Conservation (phyloP, 192 early-diverging fungal species). For the Cetraspora pellucida region DNA sequence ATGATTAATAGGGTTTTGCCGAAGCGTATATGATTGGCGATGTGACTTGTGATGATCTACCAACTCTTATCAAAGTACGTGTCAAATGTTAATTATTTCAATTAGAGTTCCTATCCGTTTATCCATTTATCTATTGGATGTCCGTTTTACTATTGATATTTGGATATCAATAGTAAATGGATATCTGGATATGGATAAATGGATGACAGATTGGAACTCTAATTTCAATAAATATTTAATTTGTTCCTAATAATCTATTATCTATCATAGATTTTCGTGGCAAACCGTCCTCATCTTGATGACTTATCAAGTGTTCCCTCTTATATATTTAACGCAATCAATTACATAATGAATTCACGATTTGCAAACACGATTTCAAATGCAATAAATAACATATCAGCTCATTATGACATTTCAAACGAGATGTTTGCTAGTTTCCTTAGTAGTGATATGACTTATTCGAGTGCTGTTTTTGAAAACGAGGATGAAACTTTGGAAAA, state of each 20-base stretch:
- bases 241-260: neutral
- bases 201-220: no score
- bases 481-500: slow-evolving; percentile 60
- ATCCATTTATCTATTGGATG: no score
- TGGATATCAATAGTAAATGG: no score
- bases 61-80: slow-evolving; percentile 55
- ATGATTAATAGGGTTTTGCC: slow-evolving; percentile 58
- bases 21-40: slow-evolving; percentile 75
- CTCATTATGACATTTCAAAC: slow-evolving; percentile 78
- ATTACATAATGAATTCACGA: slow-evolving; percentile 54
- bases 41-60: slow-evolving; percentile 57
- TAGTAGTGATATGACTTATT: slow-evolving; percentile 72
- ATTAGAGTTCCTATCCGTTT: no score
- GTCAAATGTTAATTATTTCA: neutral
- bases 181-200: no score
- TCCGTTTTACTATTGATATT: no score
- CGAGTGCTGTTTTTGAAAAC: slow-evolving; percentile 66
- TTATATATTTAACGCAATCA: slow-evolving; percentile 55
- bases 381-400: slow-evolving; percentile 61
- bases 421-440: slow-evolving; percentile 74
- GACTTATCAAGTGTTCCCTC: slow-evolving; percentile 52
- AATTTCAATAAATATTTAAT: neutral
- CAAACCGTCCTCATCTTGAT: slow-evolving; percentile 56
- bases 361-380: slow-evolving; percentile 70
- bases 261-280: slow-evolving; percentile 48